A percentile compares a stretch with the other conserved stretches of the same genome.
Evolutionary conservation across 495 filamentous ascomycete species (phyloP).

Genomic region (Pseudevernia furfuracea): DNA sequence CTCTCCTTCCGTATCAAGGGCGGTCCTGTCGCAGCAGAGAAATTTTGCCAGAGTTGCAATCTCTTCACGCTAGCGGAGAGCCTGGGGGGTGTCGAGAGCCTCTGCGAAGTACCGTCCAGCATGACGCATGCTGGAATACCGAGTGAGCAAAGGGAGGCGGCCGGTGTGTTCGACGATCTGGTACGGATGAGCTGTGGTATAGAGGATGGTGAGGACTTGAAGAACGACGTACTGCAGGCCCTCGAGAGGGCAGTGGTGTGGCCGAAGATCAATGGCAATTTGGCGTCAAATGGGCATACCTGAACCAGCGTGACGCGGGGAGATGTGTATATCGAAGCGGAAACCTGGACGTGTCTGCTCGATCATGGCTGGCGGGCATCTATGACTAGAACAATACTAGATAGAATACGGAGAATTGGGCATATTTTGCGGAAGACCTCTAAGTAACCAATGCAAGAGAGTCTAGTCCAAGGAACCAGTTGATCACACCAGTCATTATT

Average conservation of each 20-base stretch:
- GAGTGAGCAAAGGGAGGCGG: constrained; percentile 75
- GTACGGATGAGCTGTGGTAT: constrained; percentile 89
- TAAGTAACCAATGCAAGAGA: too few species aligned
- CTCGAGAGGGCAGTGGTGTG: constrained; percentile 64
- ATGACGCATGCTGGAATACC: constrained; percentile 99
- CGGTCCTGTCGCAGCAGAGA: constrained; percentile 76
- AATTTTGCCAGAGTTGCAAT: constrained; percentile 81
- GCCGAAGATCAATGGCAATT: constrained; percentile 33
- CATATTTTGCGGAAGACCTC: background rate
- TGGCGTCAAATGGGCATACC: constrained; percentile 21
- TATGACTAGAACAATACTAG: background rate
- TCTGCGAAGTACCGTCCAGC: constrained; percentile 82
- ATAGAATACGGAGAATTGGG: background rate
- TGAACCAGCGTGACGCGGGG: background rate
- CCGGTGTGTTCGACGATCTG: constrained; percentile 95
- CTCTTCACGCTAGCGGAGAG: constrained; percentile 93
- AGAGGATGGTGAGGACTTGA: constrained; percentile 82
- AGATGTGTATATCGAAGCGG: background rate
- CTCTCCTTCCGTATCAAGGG: constrained; percentile 90
- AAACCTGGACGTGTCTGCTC: background rate
- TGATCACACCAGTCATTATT: too few species aligned
- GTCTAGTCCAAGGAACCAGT: too few species aligned
- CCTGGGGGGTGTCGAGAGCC: constrained; percentile 83
- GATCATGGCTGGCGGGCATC: background rate
- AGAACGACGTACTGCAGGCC: constrained; percentile 75